Base-by-base conservation (phyloP, 192 early-diverging fungal species). In the Backusella westeae region DNA sequence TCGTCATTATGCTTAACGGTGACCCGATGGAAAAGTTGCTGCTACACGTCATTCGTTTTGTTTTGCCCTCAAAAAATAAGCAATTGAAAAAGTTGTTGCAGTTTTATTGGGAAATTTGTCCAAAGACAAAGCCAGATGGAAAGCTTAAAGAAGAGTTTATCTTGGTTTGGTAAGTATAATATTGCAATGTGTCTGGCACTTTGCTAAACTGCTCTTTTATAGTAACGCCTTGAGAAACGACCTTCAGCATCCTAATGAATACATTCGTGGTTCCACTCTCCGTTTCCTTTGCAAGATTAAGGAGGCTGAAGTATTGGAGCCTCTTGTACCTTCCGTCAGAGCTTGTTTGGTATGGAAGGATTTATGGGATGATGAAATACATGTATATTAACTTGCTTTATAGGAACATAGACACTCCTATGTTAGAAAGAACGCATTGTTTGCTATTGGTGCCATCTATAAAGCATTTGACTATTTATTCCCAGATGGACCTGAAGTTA, bases 41-140 rank as follows among this genome's bases (percentile, higher is more conserved):
- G 65, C 96, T 99, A 95, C 96, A 97, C 81, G 91, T 99, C 78
- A 99, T 99, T 85, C 96, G 96, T 71, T 98, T 98, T 82, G 94
- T 98, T 34, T 90, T 98, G 89, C 98, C 97, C 34, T 94, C 93
- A 23, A 95, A 94, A 82, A 96, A 96, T 90, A 99, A 99, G 85
- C 80, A 89, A 78, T 90, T 99, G 53, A 99, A 99, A 89, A 99
- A 99, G 84, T 88, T 99, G 44, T 88, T 97, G 66, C 91, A 97
- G 71, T 90, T 98, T 73, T 99, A 98, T 86, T 96, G 96, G 94
- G 98, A 99, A 81, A 94, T 99, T 44, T 97, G 95, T 77, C 95
- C 98, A 32, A 97, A 97, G 89, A 89, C 90, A 70, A 91, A 92
- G 52, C 87, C 93, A 39, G 95, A 97, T 82, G 97, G 96, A 39